Percentiles rank a stretch among this genome's conserved stretches.
Evolutionary conservation across 1,284 basidiomycete genomes (phyloP).

Genomic region (Ganoderma resinaceum): DNA sequence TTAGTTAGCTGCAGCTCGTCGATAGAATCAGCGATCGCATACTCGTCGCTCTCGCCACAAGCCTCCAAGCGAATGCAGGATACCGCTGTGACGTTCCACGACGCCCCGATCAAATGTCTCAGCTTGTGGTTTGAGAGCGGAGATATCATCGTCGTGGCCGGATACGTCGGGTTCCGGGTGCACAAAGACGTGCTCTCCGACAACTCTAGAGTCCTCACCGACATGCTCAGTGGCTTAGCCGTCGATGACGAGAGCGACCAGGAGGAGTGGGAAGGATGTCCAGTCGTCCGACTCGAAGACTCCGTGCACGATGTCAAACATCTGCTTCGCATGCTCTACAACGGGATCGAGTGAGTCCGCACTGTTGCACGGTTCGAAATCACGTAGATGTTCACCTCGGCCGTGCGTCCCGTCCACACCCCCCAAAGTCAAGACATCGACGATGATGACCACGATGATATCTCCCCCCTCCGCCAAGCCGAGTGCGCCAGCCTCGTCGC

Average conservation of each 20-base stretch:
- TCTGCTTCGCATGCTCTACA: background rate
- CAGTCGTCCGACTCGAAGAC: background rate
- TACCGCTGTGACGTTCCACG: background rate
- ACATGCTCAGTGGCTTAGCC: background rate
- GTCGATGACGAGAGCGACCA: background rate
- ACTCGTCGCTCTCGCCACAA: background rate
- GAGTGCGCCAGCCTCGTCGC: background rate
- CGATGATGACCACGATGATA: too few relatives aligned
- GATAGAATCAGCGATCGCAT: background rate
- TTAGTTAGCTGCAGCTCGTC: background rate
- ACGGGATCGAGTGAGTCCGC: background rate
- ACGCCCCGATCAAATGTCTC: background rate
- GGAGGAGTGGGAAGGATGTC: background rate
- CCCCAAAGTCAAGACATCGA: background rate
- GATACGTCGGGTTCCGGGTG: conserved; percentile 1
- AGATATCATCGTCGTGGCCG: background rate
- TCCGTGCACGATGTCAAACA: conserved; percentile 7
- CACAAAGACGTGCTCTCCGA: conserved; percentile 9
- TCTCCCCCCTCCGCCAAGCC: background rate
- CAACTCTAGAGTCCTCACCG: conserved; percentile 4
- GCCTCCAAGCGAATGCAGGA: background rate
- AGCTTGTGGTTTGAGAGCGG: background rate
- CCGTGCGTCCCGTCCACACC: background rate
- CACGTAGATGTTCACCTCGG: background rate
- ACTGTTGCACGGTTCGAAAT: background rate